Percentiles rank a stretch among this genome's conserved stretches.
These are phyloP conservation scores for Excoecaria cochinchinensis DNA, from an alignment of 345 rosid species.

Conservation along the genomic window DNA sequence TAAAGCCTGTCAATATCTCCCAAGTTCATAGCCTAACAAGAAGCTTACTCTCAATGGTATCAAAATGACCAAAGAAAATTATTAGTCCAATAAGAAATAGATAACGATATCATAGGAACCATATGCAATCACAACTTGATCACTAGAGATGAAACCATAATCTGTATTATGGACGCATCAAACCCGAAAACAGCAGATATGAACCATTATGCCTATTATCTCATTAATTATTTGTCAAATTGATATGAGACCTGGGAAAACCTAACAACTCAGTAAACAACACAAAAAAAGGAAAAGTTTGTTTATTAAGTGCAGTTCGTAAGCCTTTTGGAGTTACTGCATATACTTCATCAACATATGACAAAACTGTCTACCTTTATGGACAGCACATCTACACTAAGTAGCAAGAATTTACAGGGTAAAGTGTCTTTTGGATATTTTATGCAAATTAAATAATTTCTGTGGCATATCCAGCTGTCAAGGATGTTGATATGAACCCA, in stretches of 20 bases:
- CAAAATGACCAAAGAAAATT: background rate
- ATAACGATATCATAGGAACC: background rate
- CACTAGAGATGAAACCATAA: background rate
- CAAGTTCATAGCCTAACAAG: background rate
- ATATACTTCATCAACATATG: background rate
- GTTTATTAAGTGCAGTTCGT: background rate
- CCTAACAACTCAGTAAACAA: background rate
- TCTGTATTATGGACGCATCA: background rate
- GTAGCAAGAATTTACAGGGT: background rate
- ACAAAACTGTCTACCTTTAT: background rate
- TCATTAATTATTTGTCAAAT: background rate
- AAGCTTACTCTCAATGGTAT: background rate
- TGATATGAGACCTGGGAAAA: background rate
- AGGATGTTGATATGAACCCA: conserved; percentile 5
- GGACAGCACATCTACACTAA: background rate
- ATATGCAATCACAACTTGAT: background rate
- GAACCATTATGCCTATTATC: background rate
- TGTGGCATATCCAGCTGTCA: background rate
- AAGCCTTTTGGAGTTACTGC: background rate
- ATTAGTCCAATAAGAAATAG: background rate
- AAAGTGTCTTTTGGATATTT: conserved; percentile 1
- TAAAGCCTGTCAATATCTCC: background rate
- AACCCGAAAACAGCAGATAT: background rate
- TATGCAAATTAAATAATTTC: background rate
- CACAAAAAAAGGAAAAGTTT: background rate